Evolutionary conservation across 495 filamentous ascomycete species (phyloP), one percentile per base, ranked within the genome.

Genomic region (Hypoxylon trugodes): DNA sequence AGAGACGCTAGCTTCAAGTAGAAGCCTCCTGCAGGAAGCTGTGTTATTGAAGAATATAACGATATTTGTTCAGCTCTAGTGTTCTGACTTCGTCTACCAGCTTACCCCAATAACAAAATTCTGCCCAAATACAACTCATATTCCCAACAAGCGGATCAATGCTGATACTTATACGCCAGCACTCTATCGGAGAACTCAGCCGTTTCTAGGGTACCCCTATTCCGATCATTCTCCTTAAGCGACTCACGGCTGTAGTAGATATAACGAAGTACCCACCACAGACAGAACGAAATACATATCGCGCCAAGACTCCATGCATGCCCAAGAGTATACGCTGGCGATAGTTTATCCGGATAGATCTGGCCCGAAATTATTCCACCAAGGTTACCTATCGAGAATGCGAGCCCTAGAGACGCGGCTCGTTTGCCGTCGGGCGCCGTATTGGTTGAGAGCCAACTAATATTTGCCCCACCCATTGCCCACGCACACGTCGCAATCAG

Each of bases 371-470:
- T 69, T n/a, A 76, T 69, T 2, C 76, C 77, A 0, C 74, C 77
- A 0, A 80, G 55, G 33, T 80, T 77, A 5, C 73, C 77, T 19
- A 78, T 36, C 12, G 70, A 69, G 10, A 79, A 59, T 38, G 72
- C 38, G 22, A 80, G 73, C 7, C 78, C 78, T 6, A 80, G 52
- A n/a, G 62, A 73, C 6, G 74, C 77, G 13, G 74, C 77, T 45
- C 78, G 66, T 36, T 80, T 80, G 12, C 77, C 76, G 47, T 80
- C 78, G 0, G 74, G 74, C 0, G 76, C 76, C 4, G 62, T 66
- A 28, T 79, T 81, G 4, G 68, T 76, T 2, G 78, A 75, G 10
- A 79, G 61, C 88, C 89, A 91, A 9, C 87, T 84, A 38, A 90
- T 74, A 12, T 87, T 87, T 22, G 89, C 64, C n/a, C 65, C 61